These are phyloP conservation scores for Hortiboletus flavorubellus DNA, from an alignment of 768 basidiomycete species.

Conservation along the genomic window DNA sequence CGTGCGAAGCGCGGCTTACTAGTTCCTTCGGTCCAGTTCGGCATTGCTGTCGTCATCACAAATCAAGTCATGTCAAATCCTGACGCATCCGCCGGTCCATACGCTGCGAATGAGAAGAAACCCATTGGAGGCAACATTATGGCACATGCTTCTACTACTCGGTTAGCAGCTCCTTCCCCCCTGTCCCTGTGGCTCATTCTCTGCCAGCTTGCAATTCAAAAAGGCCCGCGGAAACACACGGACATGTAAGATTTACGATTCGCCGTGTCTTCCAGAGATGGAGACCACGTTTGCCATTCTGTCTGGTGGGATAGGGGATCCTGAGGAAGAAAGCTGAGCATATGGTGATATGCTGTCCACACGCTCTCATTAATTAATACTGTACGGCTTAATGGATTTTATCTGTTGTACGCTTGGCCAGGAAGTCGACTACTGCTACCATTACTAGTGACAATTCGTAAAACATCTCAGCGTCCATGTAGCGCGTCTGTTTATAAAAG, in stretches of 20 bases:
- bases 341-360: not conserved
- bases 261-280: constrained; percentile 94
- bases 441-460: not conserved
- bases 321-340: constrained; percentile 74
- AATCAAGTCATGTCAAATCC: constrained; percentile 99
- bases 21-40: constrained; percentile 62
- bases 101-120: constrained; percentile 91
- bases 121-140: constrained; percentile 99
- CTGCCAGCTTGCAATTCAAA: constrained; percentile 74
- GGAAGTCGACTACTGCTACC: not conserved
- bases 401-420: constrained; percentile 9
- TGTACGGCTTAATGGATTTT: constrained; percentile 11
- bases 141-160: constrained; percentile 97
- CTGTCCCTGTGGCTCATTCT: constrained; percentile 5
- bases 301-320: constrained; percentile 87
- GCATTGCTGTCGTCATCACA: constrained; percentile 94
- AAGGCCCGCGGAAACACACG: constrained; percentile 91
- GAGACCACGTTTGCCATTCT: constrained; percentile 96
- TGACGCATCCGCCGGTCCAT: constrained; percentile 87
- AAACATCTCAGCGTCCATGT: not conserved
- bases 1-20: constrained; percentile 3
- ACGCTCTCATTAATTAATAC: not conserved
- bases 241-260: constrained; percentile 96
- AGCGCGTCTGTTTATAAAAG: not conserved
- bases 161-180: constrained; percentile 43